These are phyloP conservation scores for Psilocybe subaeruginosa DNA, from an alignment of 768 basidiomycete species.

Conservation along the genomic window DNA sequence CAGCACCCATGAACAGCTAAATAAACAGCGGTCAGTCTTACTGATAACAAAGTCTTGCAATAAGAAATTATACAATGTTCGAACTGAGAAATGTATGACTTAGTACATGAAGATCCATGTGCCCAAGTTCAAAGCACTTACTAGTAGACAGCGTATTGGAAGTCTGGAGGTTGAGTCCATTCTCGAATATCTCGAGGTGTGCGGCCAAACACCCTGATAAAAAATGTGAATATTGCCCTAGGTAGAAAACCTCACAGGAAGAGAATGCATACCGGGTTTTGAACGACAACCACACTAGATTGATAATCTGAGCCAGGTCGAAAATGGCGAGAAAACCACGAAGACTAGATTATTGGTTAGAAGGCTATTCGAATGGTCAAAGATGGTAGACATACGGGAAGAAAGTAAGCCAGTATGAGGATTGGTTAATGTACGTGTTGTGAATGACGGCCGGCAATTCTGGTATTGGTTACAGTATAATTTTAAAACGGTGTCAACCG, in stretches of 20 bases:
- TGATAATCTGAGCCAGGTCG: constrained; percentile 94
- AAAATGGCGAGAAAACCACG: constrained; percentile 95
- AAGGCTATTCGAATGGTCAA: not conserved
- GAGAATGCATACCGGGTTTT: constrained; percentile 66
- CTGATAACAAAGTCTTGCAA: not conserved
- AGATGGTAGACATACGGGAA: constrained; percentile 61
- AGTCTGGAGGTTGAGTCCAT: constrained; percentile 76
- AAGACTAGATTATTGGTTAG: constrained; percentile 46
- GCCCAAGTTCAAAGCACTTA: constrained; percentile 31
- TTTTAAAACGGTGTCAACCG: not conserved
- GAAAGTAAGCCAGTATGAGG: constrained; percentile 81
- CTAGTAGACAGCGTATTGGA: constrained; percentile 77
- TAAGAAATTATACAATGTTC: constrained; percentile 28
- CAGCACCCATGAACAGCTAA: constrained; percentile 73
- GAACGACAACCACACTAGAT: constrained; percentile 84
- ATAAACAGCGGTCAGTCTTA: not conserved
- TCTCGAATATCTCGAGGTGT: constrained; percentile 81
- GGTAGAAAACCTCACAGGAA: not conserved
- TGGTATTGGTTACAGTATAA: constrained; percentile 22
- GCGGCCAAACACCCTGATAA: constrained; percentile 61
- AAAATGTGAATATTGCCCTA: not conserved
- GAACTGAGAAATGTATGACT: constrained; percentile 18
- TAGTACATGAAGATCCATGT: not conserved
- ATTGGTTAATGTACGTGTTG: constrained; percentile 77
- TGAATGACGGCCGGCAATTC: constrained; percentile 69